phyloP scores from a whole-genome alignment of 352 stramenopile genomes.

The Phytophthora constricta region DNA sequence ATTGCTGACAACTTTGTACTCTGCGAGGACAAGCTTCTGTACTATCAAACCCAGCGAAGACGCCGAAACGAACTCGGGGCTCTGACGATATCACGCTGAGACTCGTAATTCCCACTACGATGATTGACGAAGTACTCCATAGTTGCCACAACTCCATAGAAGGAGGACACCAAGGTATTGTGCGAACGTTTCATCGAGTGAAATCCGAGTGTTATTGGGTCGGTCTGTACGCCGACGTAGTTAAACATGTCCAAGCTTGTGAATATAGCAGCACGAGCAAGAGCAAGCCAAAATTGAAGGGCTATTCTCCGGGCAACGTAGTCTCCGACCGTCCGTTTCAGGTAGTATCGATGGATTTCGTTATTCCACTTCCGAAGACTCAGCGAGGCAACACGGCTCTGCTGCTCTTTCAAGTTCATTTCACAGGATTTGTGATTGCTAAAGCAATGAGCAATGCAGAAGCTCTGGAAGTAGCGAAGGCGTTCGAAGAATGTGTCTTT shows the following conservation, averaged over 20 bases:
- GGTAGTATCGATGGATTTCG: too few relatives aligned
- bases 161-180: conserved; percentile 5
- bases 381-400: too few relatives aligned
- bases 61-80: background rate
- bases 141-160: conserved; percentile 5
- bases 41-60: background rate
- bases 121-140: conserved; percentile 9
- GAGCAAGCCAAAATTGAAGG: background rate
- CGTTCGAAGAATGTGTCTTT: too few relatives aligned
- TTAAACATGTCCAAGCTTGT: conserved; percentile 1
- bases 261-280: conserved; percentile 1
- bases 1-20: conserved; percentile 7
- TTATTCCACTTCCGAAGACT: too few relatives aligned
- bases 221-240: conserved; percentile 3
- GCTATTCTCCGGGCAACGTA: background rate
- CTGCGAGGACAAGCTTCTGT: background rate
- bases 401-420: too few relatives aligned
- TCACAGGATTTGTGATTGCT: too few relatives aligned
- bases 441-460: too few relatives aligned
- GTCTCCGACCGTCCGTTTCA: too few relatives aligned
- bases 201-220: background rate
- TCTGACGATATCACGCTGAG: background rate
- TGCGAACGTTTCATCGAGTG: background rate
- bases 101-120: background rate
- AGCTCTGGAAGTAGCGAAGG: too few relatives aligned